Percentiles rank a stretch among this genome's conserved stretches.
Conservation (phyloP, 192 early-diverging fungal species). For the Fimicolochytrium jonesii region DNA sequence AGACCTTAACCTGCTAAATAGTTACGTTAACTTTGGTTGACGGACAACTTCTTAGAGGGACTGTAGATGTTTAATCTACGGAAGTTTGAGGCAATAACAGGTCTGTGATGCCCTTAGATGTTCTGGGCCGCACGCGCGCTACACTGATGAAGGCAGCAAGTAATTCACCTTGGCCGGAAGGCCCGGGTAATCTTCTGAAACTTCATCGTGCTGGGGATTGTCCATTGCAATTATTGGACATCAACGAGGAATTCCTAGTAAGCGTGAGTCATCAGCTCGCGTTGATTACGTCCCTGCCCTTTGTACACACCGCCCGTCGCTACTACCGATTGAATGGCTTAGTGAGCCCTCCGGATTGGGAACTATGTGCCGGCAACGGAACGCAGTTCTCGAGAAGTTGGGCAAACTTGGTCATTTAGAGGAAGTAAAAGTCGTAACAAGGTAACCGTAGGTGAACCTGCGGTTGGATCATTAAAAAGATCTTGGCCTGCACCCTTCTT, state of each 20-base stretch:
- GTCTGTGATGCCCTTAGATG: constrained; percentile 81
- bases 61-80: constrained; percentile 57
- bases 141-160: constrained; percentile 74
- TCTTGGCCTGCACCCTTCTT: too few species aligned
- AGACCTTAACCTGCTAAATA: constrained; percentile 79
- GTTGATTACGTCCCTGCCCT: constrained; percentile 80
- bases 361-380: constrained; percentile 45
- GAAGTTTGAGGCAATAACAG: constrained; percentile 80
- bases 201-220: constrained; percentile 75
- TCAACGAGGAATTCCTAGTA: constrained; percentile 81
- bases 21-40: constrained; percentile 44
- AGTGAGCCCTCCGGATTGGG: constrained; percentile 72
- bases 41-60: constrained; percentile 57
- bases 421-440: constrained; percentile 86
- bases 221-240: constrained; percentile 75
- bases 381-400: constrained; percentile 50
- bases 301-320: constrained; percentile 74
- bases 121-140: constrained; percentile 80
- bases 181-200: constrained; percentile 72
- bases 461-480: constrained; percentile 33
- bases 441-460: constrained; percentile 76
- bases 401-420: constrained; percentile 84
- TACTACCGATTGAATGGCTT: constrained; percentile 83
- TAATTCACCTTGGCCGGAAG: constrained; percentile 54
- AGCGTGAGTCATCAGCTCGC: constrained; percentile 74